Evolutionary conservation across 2,329 filamentous ascomycete species (phyloP), one percentile per base, ranked within the genome.

Genomic region (Epichloe gansuensis): DNA sequence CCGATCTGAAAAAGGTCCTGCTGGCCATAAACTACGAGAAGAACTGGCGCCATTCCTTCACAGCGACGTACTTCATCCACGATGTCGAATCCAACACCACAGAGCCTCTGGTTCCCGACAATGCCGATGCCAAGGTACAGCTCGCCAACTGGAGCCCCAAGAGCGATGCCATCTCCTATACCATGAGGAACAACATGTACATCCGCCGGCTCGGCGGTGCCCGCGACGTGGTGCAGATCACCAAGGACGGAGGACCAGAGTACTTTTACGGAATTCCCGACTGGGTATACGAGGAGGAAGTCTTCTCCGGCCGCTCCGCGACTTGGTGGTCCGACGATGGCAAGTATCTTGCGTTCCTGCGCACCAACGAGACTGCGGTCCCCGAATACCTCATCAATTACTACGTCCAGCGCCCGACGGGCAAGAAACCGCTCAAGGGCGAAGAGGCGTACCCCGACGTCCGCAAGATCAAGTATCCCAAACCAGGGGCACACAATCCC

Each of bases 291-390:
- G 88, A 94, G 63, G 75, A 78, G 59, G 71, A 73, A 52, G 71
- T 73, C 3, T 87, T 97, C 56, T 68, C 73, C 13, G 84, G 80
- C 1, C 86, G 87, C 59, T 88, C 80, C 55, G 91, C 87, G 5
- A 94, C 90, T 1, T 98, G 94, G 93, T 98, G 90, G 90, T 91
- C 89, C 36, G 78, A 84, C 38, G 88, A 94, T 64, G 93, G 90
- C 49, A 85, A 89, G 60, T 95, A 87, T 64, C 71, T 98, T 53
- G 89, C 93, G 23, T 98, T 95, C 66, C 72, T 98, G 54, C 84
- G 89, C 34, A 98, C 93, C 5, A 93, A 98, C 64, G 94, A 98
- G 70, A 89, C 89, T 0, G 77, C 80, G 25, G 93, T 98, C 1
- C 90, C 91, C 0, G 88, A 90, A 57, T 98, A 89, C 60, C 89